Base-by-base conservation (phyloP, 179 eudicot genomes). In the Heliamphora pulchella region DNA sequence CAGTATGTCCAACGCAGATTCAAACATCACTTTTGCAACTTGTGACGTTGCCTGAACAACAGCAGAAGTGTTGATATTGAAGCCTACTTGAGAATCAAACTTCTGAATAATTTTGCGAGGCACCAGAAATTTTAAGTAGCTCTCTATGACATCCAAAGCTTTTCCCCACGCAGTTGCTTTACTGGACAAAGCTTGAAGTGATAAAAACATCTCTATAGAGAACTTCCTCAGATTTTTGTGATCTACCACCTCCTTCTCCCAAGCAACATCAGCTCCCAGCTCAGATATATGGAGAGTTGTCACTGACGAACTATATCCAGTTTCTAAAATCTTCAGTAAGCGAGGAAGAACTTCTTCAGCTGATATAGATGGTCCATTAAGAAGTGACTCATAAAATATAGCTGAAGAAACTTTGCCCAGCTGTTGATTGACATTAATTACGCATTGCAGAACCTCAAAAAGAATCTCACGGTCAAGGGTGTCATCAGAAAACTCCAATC, bases 1-100 rank as follows among this genome's bases (percentile, higher is more conserved):
- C 77, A 91, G 90, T 72, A 96, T 79, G 85, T 91, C 93, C 86
- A 94, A 80, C 3, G 94, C 92, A 86, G 96, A 96, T 82, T 91
- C 92, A 77, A 94, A 89, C 94, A 94, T 92, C 75, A 86, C 86
- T 84, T 88, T 91, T 70, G 98, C 91, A 86, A 96, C 89, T 85
- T 96, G 99, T 53, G 93, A 86, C 72, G 93, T 94, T 68, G 98
- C 95, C 80, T 92, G 97, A 81, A 96, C 91, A 61, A 84, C 82
- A 61, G 85, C 70, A 63, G 88, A 86, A 78, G 82, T 70, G 76
- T 83, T 91, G 81, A 87, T 84, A 86, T 80, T 85, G 82, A 87
- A 88, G 46, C 77, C 68, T 74, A 81, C 81, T 80, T 87, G 86
- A 73, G 89, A 80, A 82, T 87, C 90, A 83, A 81, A 64, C 48